A percentile compares a stretch with the other conserved stretches of the same genome.
Evolutionary conservation across 2,329 filamentous ascomycete species (phyloP).

Genomic region (Penicillium concentricum): DNA sequence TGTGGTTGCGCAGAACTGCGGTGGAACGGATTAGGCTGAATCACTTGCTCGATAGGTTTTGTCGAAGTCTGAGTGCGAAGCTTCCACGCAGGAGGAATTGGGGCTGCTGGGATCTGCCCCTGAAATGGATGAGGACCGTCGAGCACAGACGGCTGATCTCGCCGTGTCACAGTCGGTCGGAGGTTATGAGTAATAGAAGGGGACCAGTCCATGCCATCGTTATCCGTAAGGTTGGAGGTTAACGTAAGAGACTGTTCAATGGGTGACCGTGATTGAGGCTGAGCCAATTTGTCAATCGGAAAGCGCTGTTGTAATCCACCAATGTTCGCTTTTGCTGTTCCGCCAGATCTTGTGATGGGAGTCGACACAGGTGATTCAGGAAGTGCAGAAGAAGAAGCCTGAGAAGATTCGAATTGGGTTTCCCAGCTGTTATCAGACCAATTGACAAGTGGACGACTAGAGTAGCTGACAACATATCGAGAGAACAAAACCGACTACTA

Average conservation of each 20-base stretch:
- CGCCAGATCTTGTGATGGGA: slow-evolving; percentile 9
- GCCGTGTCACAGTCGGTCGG: slow-evolving; percentile 31
- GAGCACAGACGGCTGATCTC: slow-evolving; percentile 30
- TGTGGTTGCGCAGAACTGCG: slow-evolving; percentile 29
- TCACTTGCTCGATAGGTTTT: slow-evolving; percentile 37
- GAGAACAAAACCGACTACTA: slow-evolving; percentile 40
- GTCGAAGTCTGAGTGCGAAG: slow-evolving; percentile 35
- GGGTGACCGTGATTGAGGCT: slow-evolving; percentile 25
- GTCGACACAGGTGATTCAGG: slow-evolving; percentile 13
- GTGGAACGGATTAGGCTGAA: slow-evolving; percentile 41
- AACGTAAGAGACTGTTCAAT: slow-evolving; percentile 25
- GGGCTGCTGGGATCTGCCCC: slow-evolving; percentile 42
- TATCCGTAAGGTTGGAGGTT: slow-evolving; percentile 39
- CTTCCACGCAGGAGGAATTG: slow-evolving; percentile 42
- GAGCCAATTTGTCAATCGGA: slow-evolving; percentile 43
- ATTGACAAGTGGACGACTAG: slow-evolving; percentile 42
- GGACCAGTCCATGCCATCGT: slow-evolving; percentile 52
- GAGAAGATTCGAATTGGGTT: slow-evolving; percentile 21
- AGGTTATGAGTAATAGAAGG: slow-evolving; percentile 43
- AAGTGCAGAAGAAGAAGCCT: slow-evolving; percentile 17
- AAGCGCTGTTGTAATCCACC: slow-evolving; percentile 30
- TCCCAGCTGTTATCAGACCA: slow-evolving; percentile 42
- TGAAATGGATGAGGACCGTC: slow-evolving; percentile 44
- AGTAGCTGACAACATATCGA: slow-evolving; percentile 39
- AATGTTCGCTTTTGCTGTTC: slow-evolving; percentile 14